phyloP scores from a whole-genome alignment of 768 basidiomycete genomes.

The Cantharellus anzutake region DNA sequence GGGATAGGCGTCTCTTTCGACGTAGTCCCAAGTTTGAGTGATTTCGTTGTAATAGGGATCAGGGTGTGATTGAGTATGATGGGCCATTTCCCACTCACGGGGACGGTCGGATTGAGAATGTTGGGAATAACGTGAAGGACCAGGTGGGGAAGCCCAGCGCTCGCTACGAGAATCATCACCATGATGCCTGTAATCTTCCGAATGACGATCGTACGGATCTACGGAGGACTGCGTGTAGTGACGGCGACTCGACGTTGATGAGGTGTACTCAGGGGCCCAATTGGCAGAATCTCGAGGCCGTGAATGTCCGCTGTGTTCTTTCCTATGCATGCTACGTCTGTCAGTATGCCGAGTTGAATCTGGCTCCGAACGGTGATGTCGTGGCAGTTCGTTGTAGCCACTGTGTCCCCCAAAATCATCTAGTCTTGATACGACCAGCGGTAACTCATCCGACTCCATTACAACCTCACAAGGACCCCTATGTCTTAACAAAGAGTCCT shows the following conservation, averaged over 20 bases:
- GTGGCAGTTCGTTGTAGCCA: not conserved
- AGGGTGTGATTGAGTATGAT: not conserved
- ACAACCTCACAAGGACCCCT: not conserved
- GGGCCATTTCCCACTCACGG: not conserved
- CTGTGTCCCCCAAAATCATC: not conserved
- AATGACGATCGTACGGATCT: constrained; percentile 1
- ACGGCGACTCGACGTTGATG: not conserved
- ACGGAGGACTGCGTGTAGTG: not conserved
- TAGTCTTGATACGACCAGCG: not conserved
- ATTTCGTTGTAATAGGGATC: not conserved
- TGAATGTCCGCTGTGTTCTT: not conserved
- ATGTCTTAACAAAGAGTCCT: not conserved
- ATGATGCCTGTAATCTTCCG: not conserved
- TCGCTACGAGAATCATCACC: constrained; percentile 1
- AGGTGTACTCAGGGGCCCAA: not conserved
- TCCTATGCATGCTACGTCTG: not conserved
- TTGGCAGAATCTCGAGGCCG: not conserved
- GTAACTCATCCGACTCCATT: not conserved
- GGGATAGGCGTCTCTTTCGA: not conserved
- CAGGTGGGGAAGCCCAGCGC: not conserved
- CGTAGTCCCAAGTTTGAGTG: too few relatives aligned
- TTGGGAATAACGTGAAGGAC: not conserved
- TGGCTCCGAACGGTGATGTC: not conserved
- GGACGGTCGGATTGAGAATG: not conserved
- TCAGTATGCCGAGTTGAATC: not conserved